A percentile compares a stretch with the other conserved stretches of the same genome.
phyloP scores from a whole-genome alignment of 1,284 basidiomycete species.

The Thecaphora frezii region DNA sequence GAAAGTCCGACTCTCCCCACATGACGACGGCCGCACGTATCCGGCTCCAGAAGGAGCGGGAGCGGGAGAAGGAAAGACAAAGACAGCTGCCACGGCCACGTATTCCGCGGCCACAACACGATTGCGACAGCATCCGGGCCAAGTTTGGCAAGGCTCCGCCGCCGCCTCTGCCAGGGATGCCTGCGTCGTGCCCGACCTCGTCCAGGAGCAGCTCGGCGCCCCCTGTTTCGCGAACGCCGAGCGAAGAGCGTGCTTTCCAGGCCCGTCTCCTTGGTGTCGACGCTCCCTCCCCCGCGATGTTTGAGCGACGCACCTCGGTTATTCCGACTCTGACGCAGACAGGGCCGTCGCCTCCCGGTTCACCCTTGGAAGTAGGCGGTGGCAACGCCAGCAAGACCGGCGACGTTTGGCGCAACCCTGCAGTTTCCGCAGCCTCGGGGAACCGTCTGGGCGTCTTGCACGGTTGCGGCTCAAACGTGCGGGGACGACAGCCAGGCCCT shows the following conservation, averaged over 20 bases:
- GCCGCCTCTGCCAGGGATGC: conserved; percentile 26
- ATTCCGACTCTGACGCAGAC: conserved; percentile 31
- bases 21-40: conserved; percentile 20
- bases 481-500: not conserved
- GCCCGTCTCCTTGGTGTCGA: not conserved
- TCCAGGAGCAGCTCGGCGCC: conserved; percentile 11
- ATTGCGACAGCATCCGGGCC: conserved; percentile 20
- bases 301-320: conserved; percentile 1
- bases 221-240: conserved; percentile 2
- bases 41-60: conserved; percentile 34
- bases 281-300: not conserved
- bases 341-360: conserved; percentile 24
- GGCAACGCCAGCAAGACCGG: not conserved
- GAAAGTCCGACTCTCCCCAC: conserved; percentile 19
- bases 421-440: not conserved
- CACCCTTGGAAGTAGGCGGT: conserved; percentile 3
- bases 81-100: conserved; percentile 25
- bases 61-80: conserved; percentile 31
- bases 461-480: not conserved
- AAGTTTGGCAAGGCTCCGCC: conserved; percentile 38
- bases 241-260: not conserved
- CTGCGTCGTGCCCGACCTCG: conserved; percentile 13
- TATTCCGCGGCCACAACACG: not conserved
- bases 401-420: not conserved
- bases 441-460: no score